Conservation (phyloP, 768 basidiomycete genomes). For the Lactarius deliciosus region DNA sequence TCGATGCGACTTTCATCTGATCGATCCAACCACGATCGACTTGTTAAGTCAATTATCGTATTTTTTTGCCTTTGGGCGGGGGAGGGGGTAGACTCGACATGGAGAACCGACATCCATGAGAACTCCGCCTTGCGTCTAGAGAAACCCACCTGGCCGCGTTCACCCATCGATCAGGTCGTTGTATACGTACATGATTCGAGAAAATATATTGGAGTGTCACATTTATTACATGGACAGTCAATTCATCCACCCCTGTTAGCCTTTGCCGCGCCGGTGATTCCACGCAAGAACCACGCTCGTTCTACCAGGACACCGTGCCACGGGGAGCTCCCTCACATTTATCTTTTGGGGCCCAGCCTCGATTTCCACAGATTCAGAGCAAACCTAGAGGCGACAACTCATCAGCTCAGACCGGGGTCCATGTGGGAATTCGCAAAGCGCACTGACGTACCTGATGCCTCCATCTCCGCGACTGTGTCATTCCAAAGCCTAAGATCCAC, state of each 20-base stretch:
- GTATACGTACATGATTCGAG: not conserved
- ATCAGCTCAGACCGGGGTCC: constrained; percentile 5
- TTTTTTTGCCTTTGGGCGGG: not conserved
- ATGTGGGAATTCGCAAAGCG: not conserved
- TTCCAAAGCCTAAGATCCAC: constrained; percentile 28
- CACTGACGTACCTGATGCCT: constrained; percentile 22
- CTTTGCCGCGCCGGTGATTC: not conserved
- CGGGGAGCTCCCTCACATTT: not conserved
- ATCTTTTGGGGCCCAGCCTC: not conserved
- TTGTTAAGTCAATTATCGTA: constrained; percentile 4
- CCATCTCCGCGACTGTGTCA: constrained; percentile 29
- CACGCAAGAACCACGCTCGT: not conserved
- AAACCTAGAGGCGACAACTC: constrained; percentile 8
- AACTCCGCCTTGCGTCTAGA: not conserved
- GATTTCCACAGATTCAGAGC: not conserved
- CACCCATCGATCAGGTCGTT: not conserved
- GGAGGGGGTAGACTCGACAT: not conserved
- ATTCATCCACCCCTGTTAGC: not conserved
- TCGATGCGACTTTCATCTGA: constrained; percentile 10
- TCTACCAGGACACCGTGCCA: not conserved
- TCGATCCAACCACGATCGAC: constrained; percentile 26
- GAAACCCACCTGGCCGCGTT: not conserved
- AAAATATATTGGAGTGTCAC: not conserved
- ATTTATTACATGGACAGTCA: not conserved
- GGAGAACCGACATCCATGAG: not conserved